These are phyloP conservation scores for Biancaea sappan DNA, from an alignment of 306 rosid species.

Conservation along the genomic window DNA sequence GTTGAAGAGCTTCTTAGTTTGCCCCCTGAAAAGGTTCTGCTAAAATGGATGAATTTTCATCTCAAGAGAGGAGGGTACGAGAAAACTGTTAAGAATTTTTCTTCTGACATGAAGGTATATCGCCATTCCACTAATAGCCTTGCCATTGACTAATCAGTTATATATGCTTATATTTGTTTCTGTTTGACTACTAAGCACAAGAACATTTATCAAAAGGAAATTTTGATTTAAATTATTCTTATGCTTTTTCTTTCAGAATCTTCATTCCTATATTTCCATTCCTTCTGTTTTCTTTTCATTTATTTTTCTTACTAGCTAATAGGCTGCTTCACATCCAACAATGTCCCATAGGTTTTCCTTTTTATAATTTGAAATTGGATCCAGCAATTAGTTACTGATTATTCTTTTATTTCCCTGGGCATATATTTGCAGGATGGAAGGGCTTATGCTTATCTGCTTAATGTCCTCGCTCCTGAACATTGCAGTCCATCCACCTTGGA, in stretches of 20 bases:
- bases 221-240: neutral
- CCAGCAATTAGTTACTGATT: slow-evolving; percentile 21
- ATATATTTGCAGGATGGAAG: slow-evolving; percentile 72
- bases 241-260: neutral
- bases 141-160: neutral
- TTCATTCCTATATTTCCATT: neutral
- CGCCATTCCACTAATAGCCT: slow-evolving; percentile 14
- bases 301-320: neutral
- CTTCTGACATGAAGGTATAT: slow-evolving; percentile 88
- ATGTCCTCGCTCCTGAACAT: slow-evolving; percentile 94
- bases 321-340: slow-evolving; percentile 8
- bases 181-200: neutral
- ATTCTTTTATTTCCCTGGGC: slow-evolving; percentile 22
- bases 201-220: neutral
- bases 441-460: slow-evolving; percentile 93
- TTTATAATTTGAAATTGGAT: slow-evolving; percentile 8
- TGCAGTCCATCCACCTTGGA: slow-evolving; percentile 82
- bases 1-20: slow-evolving; percentile 93
- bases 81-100: slow-evolving; percentile 75
- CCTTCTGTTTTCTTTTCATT: neutral
- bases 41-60: slow-evolving; percentile 98
- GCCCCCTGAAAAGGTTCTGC: slow-evolving; percentile 88
- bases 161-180: neutral
- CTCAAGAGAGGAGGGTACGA: slow-evolving; percentile 86
- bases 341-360: neutral